Base-by-base conservation (phyloP, 345 rosid species). In the Acer yangbiense region DNA sequence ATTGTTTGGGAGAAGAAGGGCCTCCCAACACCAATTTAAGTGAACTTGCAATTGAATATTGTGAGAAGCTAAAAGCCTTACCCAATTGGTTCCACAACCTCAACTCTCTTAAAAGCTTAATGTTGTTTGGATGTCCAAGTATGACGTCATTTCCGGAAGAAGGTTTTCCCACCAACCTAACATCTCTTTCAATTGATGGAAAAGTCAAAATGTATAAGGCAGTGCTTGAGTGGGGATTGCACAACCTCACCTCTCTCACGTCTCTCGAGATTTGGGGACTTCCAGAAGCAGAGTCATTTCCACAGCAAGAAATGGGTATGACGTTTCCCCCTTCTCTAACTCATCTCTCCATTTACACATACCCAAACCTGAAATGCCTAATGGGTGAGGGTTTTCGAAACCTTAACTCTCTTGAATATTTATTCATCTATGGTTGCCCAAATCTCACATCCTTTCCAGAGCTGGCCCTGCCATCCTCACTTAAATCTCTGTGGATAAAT, bases 151-250 rank as follows among this genome's bases (percentile, higher is more conserved):
- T 46, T 11, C 3, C 50, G 50, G 13, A 1, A 9, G 13, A 46
- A 46, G 50, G 50, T 46, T 46, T 46, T 46, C 50, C 50, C 50
- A 46, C 72, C 62, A 68, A 27, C 77, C 46, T 76, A 48, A 76
- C 14, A 65, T 62, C 68, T 54, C 80, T 78, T 21, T 4, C 6
- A 61, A 63, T 72, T 58, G 9, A 3, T 1, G 54, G 10, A 0
- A 54, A 39, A 9, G 66, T 71, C 46, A 39, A 54, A n/a, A 62
- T 70, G n/a, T 18, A 18, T 21, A 68, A 20, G 39, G 35, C 78
- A 43, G 66, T 80, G 13, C 32, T 58, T 10, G 60, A 50, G 10
- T 77, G 77, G 83, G 82, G 80, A 2, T 72, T 76, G 68, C 64
- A 79, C 66, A 76, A 46, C 3, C 50, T 46, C 50, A 46, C 50